Evolutionary conservation across 257 asterid species (phyloP), one percentile per base, ranked within the genome.

Genomic region (Nemophila menziesii): DNA sequence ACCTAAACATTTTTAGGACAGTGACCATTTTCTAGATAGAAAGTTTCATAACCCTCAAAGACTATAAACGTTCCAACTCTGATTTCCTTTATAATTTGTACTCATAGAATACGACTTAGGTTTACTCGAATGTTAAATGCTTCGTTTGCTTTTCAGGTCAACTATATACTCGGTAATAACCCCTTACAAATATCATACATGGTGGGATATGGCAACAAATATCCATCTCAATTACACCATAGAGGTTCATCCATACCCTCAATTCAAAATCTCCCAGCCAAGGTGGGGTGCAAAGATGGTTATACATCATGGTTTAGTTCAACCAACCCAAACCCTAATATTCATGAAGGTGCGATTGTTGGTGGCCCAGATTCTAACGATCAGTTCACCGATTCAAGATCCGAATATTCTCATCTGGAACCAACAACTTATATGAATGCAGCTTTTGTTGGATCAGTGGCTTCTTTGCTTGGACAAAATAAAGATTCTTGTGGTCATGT

Each of bases 361-460:
- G 96, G 96, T 2, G 94, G 96, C 4, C 96, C 96, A 0, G 44
- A 72, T 39, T 49, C 72, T 1, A 52, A 64, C 3, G 92, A 79
- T 57, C 62, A 49, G 10, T 82, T 79, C 46, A 40, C 39, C 10
- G 96, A 86, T 43, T 54, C 49, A 8, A 66, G 96, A 52, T 56
- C 86, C 0, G 82, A 74, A 5, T 78, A 60, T 56, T 59, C 80
- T 1, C 95, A 76, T 19, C 39, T 45, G 46, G 92, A 79, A 55
- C 79, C 94, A 22, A 62, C 87, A 0, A 77, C 89, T 0, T 87
- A 87, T 15, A 83, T 73, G 49, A 78, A 80, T 56, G 95, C 92
- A 6, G 89, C 92, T 5, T 77, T 87, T 49, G 78, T 77, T 0
- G 93, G 80, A 19, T 52, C 83, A 0, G 49, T 56, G 20, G 75